Percentiles rank a stretch among this genome's conserved stretches.
Evolutionary conservation across 176 grass and related monocot species (phyloP).

Genomic region (Avena eriantha): DNA sequence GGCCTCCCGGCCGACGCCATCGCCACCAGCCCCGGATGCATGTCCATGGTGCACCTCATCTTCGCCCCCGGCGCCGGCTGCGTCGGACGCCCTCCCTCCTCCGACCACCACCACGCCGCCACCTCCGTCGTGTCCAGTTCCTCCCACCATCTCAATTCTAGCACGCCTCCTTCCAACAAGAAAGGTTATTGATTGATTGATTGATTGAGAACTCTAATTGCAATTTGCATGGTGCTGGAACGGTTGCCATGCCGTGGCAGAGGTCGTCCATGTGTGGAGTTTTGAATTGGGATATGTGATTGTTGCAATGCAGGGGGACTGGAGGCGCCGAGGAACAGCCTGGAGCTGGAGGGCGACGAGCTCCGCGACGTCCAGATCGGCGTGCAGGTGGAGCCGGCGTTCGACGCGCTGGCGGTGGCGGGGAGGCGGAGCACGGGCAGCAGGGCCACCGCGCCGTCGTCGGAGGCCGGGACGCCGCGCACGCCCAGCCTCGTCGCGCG

Average conservation of each 20-base stretch:
- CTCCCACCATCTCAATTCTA: neutral
- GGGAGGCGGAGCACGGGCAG: neutral
- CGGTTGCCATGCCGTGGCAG: neutral
- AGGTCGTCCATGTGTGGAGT: neutral
- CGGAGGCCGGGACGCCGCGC: conserved; percentile 76
- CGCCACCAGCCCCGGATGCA: conserved; percentile 62
- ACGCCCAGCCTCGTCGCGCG: conserved; percentile 82
- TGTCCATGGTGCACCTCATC: conserved; percentile 91
- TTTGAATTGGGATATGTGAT: neutral
- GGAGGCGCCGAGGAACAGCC: conserved; percentile 92
- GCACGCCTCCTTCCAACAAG: neutral
- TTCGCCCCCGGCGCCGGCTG: conserved; percentile 60
- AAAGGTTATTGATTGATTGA: neutral
- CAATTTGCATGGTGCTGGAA: neutral
- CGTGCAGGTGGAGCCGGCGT: conserved; percentile 59
- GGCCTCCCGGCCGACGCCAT: conserved; percentile 1
- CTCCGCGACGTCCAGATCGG: conserved; percentile 63
- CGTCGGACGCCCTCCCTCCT: conserved; percentile 52
- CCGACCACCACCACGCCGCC: neutral
- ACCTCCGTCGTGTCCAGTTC: neutral
- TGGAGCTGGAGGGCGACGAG: conserved; percentile 69
- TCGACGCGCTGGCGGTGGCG: conserved; percentile 37
- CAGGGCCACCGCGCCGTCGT: conserved; percentile 36
- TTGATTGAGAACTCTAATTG: no score
- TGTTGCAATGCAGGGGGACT: neutral